Evolutionary conservation across 1,284 basidiomycete species (phyloP), one percentile per base, ranked within the genome.

Genomic region (Apiotrichum laibachii): DNA sequence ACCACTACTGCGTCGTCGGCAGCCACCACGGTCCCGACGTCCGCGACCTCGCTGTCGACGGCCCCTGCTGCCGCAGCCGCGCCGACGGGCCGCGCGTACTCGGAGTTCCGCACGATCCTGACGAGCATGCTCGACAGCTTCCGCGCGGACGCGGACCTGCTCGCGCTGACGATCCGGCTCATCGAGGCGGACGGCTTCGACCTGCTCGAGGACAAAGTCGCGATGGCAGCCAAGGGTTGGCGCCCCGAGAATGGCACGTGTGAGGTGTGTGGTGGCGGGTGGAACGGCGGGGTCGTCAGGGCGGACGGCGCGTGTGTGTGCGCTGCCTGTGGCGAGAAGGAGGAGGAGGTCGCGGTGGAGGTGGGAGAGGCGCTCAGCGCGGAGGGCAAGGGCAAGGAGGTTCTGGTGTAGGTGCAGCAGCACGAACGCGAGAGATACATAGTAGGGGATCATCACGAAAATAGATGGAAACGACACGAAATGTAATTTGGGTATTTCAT

Each of bases 121-220:
- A 88, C 87, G 0, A 89, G 91, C 34, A 99, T 99, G 92, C 80
- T 98, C 64, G 91, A 94, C 68, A 89, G 92, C 2, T 98, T 97
- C 79, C 86, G 88, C 22, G 86, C 89, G 7, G 93, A 99, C 65
- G 88, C 88, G 26, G 94, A 98, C 67, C 85, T 95, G 81, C 81
- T 99, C n/a, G 79, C 83, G 37, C 92, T 97, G 70, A 89, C 91
- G 16, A 90, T 89, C 67, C 86, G 88, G 61, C 81, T 98, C 26
- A 81, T 94, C 43, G 85, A 90, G 65, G 84, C 87, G 22, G 95
- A 97, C 73, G 79, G 94, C 35, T 94, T 89, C 63, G 84, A 86
- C 55, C 84, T 84, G 1, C 80, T 94, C 53, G 85, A 86, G 34
- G 67, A 76, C 21, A 64, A 80, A 51, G 69, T 71, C 15, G 57